Percentiles rank a stretch among this genome's conserved stretches.
phyloP scores from a whole-genome alignment of 768 basidiomycete species.

The Coprinopsis strossmayeri region DNA sequence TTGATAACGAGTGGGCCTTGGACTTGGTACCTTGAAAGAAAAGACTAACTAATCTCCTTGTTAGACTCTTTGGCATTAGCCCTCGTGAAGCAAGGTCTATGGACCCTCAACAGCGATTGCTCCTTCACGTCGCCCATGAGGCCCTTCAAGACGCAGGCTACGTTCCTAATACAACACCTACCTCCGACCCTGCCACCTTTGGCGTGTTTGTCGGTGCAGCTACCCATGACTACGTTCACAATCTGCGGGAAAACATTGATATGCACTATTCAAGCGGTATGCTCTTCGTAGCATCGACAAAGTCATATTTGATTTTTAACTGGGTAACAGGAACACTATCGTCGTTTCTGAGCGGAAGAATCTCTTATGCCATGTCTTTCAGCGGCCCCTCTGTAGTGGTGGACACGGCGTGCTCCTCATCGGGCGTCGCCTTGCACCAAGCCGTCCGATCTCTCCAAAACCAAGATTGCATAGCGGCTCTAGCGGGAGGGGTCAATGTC shows the following conservation, averaged over 20 bases:
- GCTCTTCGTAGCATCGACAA: conserved; percentile 5
- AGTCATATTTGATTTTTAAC: no score
- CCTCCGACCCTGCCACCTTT: conserved; percentile 46
- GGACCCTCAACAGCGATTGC: conserved; percentile 70
- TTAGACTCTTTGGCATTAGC: conserved; percentile 61
- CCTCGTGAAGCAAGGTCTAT: conserved; percentile 70
- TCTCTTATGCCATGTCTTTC: conserved; percentile 63
- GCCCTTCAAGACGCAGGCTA: conserved; percentile 70
- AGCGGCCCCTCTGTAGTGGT: conserved; percentile 66
- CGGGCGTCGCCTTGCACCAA: conserved; percentile 60
- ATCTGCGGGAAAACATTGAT: conserved; percentile 55
- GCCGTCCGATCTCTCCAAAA: conserved; percentile 59
- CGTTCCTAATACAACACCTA: conserved; percentile 48
- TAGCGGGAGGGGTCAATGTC: conserved; percentile 72
- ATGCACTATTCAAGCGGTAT: conserved; percentile 67
- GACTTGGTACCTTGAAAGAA: not conserved
- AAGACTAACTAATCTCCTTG: not conserved
- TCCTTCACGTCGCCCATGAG: conserved; percentile 60
- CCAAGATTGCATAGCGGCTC: conserved; percentile 58
- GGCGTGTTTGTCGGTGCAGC: conserved; percentile 67
- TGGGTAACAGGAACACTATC: conserved; percentile 49
- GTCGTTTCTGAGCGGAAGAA: conserved; percentile 64
- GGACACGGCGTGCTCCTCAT: conserved; percentile 74
- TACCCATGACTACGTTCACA: conserved; percentile 64
- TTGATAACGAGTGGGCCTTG: conserved; percentile 46